Percentiles rank a stretch among this genome's conserved stretches.
These are phyloP conservation scores for Acacia crassicarpa DNA, from an alignment of 306 rosid genomes.

Conservation along the genomic window DNA sequence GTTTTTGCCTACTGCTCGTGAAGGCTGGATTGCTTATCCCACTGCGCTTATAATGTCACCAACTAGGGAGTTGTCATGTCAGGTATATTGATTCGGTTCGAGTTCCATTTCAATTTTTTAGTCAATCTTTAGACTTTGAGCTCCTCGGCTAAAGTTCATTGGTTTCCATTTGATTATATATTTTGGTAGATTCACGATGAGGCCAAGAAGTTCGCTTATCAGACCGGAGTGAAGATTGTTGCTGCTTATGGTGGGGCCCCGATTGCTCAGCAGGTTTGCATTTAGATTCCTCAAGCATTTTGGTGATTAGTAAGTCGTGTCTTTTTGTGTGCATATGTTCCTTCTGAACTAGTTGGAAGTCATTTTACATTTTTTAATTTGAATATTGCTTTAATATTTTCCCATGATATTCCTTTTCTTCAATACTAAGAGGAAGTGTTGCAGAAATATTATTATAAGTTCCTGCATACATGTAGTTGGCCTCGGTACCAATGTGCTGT, in stretches of 20 bases:
- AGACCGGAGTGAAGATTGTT: conserved; percentile 73
- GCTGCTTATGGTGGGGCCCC: conserved; percentile 85
- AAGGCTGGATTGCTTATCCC: conserved; percentile 46
- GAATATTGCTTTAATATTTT: background rate
- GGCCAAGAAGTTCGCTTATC: conserved; percentile 63
- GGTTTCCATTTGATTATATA: background rate
- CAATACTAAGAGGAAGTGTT: background rate
- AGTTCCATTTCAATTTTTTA: background rate
- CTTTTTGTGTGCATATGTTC: too few species aligned
- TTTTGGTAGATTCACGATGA: conserved; percentile 66
- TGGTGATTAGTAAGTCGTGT: background rate
- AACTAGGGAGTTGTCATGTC: conserved; percentile 77
- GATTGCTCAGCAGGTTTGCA: conserved; percentile 60
- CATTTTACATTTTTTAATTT: background rate
- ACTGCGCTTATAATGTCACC: conserved; percentile 77
- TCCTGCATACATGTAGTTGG: background rate
- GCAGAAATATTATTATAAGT: background rate
- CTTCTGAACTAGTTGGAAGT: background rate
- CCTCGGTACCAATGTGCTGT: background rate
- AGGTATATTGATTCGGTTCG: conserved; percentile 35
- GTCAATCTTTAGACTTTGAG: too few species aligned
- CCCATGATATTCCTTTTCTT: background rate
- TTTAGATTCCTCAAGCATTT: background rate
- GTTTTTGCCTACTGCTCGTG: conserved; percentile 1
- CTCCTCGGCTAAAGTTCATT: background rate